These are phyloP conservation scores for Neurospora sp. DNA, from an alignment of 495 filamentous ascomycete genomes.

Conservation along the genomic window DNA sequence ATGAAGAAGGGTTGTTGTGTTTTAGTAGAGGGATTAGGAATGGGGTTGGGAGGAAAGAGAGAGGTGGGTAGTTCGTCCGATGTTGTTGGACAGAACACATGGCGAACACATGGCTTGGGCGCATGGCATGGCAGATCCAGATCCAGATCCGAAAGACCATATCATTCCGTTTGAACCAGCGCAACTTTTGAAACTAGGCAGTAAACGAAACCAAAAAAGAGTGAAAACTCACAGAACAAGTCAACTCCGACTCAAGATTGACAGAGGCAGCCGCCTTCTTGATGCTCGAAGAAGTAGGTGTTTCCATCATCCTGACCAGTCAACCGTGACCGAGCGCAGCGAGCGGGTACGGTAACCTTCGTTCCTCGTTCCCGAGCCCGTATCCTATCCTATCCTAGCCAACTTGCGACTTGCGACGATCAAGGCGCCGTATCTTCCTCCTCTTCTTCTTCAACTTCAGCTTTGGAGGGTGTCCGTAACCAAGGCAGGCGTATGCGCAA, in stretches of 20 bases:
- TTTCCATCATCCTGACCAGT: background rate
- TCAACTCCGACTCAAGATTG: conserved; percentile 81
- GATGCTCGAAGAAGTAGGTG: background rate
- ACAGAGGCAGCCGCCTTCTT: conserved; percentile 14
- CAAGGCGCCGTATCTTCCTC: background rate
- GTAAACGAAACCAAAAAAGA: background rate
- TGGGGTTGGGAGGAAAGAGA: background rate
- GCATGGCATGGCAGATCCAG: background rate
- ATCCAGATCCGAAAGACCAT: background rate
- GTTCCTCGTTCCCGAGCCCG: background rate
- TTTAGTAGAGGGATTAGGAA: background rate
- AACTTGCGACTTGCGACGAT: background rate
- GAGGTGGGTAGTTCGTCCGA: background rate
- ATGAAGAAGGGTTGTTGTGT: background rate
- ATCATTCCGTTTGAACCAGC: background rate
- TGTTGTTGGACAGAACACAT: background rate
- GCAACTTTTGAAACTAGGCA: background rate
- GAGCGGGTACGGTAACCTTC: background rate
- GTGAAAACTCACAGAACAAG: conserved; percentile 63
- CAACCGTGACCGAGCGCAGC: background rate
- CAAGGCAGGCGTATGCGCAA: background rate
- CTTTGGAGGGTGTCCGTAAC: background rate
- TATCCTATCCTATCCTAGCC: background rate
- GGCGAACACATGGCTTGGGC: background rate
- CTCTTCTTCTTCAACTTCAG: background rate